Percentiles rank a stretch among this genome's conserved stretches.
These are phyloP conservation scores for Aspergillus amoenus DNA, from an alignment of 2,329 filamentous ascomycete genomes.

Conservation along the genomic window DNA sequence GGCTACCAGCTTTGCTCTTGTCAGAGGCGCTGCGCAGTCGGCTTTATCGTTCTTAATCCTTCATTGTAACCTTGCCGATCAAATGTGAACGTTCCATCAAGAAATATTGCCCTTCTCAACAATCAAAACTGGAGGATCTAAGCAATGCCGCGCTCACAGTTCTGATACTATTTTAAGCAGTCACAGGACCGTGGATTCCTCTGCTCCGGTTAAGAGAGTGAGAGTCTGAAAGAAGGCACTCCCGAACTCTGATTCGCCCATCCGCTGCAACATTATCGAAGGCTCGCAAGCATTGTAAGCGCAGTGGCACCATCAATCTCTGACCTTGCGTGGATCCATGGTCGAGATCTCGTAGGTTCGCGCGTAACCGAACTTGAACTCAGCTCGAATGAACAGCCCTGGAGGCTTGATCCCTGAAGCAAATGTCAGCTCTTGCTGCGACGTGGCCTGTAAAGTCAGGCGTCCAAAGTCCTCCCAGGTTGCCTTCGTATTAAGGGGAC, in stretches of 20 bases:
- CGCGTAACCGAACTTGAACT: not conserved
- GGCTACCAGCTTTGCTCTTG: not conserved
- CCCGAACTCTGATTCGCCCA: not conserved
- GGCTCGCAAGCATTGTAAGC: not conserved
- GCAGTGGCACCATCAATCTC: not conserved
- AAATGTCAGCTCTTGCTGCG: not conserved
- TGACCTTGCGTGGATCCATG: not conserved
- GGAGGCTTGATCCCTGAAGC: not conserved
- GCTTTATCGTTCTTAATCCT: not conserved
- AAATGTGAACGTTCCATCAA: not conserved
- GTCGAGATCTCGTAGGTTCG: not conserved
- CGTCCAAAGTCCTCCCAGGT: not conserved
- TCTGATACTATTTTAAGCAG: slow-evolving; percentile 12
- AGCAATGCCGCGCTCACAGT: not conserved
- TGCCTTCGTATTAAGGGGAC: not conserved
- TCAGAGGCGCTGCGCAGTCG: not conserved
- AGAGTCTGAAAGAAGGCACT: not conserved
- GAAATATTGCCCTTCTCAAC: not conserved
- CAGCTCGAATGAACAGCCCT: not conserved
- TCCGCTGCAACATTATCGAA: not conserved
- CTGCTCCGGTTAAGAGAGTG: not conserved
- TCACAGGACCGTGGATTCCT: not conserved
- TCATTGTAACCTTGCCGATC: not conserved
- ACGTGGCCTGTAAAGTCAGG: not conserved
- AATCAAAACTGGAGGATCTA: not conserved